A percentile compares a stretch with the other conserved stretches of the same genome.
phyloP scores from a whole-genome alignment of 352 stramenopile species.

The Globisporangium nagaii region DNA sequence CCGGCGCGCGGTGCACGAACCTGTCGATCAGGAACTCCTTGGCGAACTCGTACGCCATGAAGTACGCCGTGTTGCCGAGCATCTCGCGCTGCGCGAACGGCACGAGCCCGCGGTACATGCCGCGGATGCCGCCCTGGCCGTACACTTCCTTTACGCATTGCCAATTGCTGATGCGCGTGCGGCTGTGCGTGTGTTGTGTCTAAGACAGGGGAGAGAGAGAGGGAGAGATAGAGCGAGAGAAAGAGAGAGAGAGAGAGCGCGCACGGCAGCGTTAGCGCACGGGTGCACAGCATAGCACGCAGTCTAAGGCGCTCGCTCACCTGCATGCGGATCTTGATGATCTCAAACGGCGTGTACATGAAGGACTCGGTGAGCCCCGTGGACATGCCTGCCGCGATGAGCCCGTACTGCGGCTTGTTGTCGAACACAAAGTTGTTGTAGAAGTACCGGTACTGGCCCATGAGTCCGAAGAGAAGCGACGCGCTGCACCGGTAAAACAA shows the following conservation, averaged over 20 bases:
- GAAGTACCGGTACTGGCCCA: constrained; percentile 69
- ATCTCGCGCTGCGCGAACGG: constrained; percentile 70
- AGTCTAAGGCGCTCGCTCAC: too few relatives aligned
- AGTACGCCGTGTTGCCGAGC: constrained; percentile 82
- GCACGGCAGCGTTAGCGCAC: background rate
- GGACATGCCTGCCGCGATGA: constrained; percentile 49
- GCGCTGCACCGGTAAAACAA: constrained; percentile 24
- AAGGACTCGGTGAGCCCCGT: constrained; percentile 57
- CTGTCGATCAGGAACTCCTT: constrained; percentile 62
- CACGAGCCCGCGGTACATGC: constrained; percentile 73
- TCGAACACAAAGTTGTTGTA: constrained; percentile 58
- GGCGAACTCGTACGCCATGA: constrained; percentile 71
- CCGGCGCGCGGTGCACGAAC: constrained; percentile 30
- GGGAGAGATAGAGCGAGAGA: too few relatives aligned
- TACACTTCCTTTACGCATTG: constrained; percentile 67
- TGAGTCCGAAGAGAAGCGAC: constrained; percentile 64
- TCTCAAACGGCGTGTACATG: constrained; percentile 72
- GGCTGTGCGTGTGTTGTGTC: constrained; percentile 47
- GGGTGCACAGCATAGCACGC: background rate
- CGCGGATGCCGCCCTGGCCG: constrained; percentile 43
- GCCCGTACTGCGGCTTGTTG: constrained; percentile 41
- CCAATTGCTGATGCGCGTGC: constrained; percentile 66
- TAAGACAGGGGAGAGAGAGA: too few relatives aligned
- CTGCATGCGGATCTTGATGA: constrained; percentile 74
- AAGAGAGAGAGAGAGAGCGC: background rate